Percentiles rank a stretch among this genome's conserved stretches.
Conservation (phyloP, 331 rosid species). For the Malus hybrid region DNA sequence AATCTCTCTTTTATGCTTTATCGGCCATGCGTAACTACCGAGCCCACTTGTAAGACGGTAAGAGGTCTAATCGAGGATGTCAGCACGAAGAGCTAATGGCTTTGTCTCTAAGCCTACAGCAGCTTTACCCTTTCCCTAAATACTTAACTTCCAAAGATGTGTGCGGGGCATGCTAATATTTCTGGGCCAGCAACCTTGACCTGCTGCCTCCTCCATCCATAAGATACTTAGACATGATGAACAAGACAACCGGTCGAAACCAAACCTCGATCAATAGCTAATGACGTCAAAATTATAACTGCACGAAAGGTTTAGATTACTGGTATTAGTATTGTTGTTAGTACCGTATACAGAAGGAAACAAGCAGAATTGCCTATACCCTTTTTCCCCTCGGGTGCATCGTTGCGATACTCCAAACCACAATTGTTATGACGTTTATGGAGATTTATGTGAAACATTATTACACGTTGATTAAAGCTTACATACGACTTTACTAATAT, state of each 20-base stretch:
- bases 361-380: not conserved
- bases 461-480: not conserved
- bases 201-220: constrained; percentile 3
- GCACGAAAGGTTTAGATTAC: not conserved
- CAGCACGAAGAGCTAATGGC: not conserved
- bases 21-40: not conserved
- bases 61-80: not conserved
- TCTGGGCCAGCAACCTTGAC: constrained; percentile 19
- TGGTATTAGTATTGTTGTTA: too few relatives aligned
- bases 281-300: constrained; percentile 1
- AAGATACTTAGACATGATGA: not conserved
- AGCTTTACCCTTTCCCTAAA: constrained; percentile 6
- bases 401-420: not conserved
- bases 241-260: constrained; percentile 8
- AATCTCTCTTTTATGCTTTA: too few relatives aligned
- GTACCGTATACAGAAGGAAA: not conserved
- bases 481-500: constrained; percentile 5
- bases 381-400: not conserved
- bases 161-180: constrained; percentile 18
- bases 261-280: not conserved
- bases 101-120: constrained; percentile 14
- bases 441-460: not conserved
- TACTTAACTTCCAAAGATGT: not conserved
- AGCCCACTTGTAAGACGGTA: not conserved
- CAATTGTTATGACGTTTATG: not conserved